Base-by-base conservation (phyloP, 305 asterid genomes). In the Solanum aculeatissimum region DNA sequence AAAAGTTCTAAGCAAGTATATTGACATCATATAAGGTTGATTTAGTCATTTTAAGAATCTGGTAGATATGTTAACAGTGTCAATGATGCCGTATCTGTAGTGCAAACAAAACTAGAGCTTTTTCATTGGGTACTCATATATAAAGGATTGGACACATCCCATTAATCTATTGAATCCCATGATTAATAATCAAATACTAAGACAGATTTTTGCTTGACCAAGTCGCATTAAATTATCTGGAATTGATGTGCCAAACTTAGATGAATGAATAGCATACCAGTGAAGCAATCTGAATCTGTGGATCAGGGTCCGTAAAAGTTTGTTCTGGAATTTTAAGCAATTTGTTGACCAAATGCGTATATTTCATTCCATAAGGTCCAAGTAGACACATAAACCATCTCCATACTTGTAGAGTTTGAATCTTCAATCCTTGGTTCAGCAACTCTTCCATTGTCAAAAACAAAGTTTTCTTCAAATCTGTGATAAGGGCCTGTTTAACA, bases 201-300 rank as follows among this genome's bases (percentile, higher is more conserved):
- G 74, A 29, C 14, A 7, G 40, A 25, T 40, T 57, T 80, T 85
- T 53, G 66, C 32, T 78, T 78, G 62, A 53, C 83, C 42, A 51
- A 78, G 66, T 32, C 25, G 4, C 29, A 78, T 53, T 18, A 78
- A 77, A 53, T 53, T 53, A 19, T 29, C 66, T 53, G 66, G n/a
- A 78, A 11, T 19, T 53, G 66, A 25, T 77, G 54, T 55, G 62
- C 58, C 87, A 83, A 51, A 71, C 35, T 63, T 27, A 66, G 60
- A 21, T 25, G 70, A 71, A 11, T 45, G 68, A 78, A 83, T 75
- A 84, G 66, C 42, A 79, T 93, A 94, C 98, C 97, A 93, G 88
- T 72, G 97, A 89, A 86, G 97, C 94, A 88, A 91, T 94, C 89
- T 91, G 93, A 90, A 93, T 93, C 91, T 92, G 95, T 18, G 97